Percentiles rank a stretch among this genome's conserved stretches.
Evolutionary conservation across 2,329 filamentous ascomycete genomes (phyloP).

Genomic region (Fusarium secorum): DNA sequence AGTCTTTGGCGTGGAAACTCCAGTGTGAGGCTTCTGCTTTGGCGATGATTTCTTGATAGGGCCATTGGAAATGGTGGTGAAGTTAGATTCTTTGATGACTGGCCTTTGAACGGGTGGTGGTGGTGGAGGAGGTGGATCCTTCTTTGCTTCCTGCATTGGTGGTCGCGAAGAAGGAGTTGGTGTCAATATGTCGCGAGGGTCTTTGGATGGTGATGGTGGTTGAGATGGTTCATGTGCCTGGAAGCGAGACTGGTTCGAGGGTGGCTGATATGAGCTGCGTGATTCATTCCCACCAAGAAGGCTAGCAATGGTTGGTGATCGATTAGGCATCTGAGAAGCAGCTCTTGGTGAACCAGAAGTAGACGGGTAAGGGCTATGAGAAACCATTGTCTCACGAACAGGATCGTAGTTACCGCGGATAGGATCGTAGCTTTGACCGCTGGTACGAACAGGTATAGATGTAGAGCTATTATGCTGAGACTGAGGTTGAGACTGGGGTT

Average conservation of each 20-base stretch:
- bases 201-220: constrained; percentile 55
- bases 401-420: constrained; percentile 80
- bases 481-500: constrained; percentile 23
- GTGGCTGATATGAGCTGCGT: constrained; percentile 40
- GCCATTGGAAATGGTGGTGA: constrained; percentile 52
- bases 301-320: constrained; percentile 88
- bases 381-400: constrained; percentile 67
- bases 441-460: constrained; percentile 63
- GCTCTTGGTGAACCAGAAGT: constrained; percentile 60
- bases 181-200: constrained; percentile 45
- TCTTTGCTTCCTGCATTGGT: constrained; percentile 48
- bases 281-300: constrained; percentile 65
- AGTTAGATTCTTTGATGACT: constrained; percentile 51
- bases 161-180: constrained; percentile 47
- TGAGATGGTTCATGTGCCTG: constrained; percentile 50
- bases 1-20: constrained; percentile 58
- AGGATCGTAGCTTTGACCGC: constrained; percentile 88
- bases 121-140: constrained; percentile 48
- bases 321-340: constrained; percentile 46
- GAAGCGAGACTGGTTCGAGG: constrained; percentile 43
- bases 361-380: constrained; percentile 57
- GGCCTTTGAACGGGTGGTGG: constrained; percentile 45
- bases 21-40: constrained; percentile 55
- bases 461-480: constrained; percentile 51
- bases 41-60: constrained; percentile 57